These are phyloP conservation scores for Stephania japonica DNA, from an alignment of 164 flowering plant species.

Conservation along the genomic window DNA sequence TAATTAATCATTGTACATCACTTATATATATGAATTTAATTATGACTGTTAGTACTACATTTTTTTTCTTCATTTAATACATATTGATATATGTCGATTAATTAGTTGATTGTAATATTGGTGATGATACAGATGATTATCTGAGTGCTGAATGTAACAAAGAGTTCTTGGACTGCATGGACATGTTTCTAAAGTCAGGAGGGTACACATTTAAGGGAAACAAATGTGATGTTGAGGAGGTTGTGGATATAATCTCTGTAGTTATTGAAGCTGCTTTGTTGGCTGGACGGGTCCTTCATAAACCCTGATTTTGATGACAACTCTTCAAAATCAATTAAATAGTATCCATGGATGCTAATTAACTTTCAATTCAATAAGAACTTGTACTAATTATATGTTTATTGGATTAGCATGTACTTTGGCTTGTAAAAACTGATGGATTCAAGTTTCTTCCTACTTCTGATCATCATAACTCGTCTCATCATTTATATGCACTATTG, in stretches of 20 bases:
- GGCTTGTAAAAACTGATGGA: background rate
- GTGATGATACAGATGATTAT: conserved; percentile 52
- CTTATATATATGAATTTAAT: too few relatives aligned
- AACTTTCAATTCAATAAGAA: too few relatives aligned
- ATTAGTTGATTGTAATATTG: background rate
- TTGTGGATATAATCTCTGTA: conserved; percentile 46
- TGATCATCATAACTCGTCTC: too few relatives aligned
- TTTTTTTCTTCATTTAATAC: background rate
- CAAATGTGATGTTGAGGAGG: conserved; percentile 48
- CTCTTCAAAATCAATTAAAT: too few relatives aligned
- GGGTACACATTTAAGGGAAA: conserved; percentile 52
- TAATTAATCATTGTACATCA: too few relatives aligned
- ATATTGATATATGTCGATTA: too few relatives aligned
- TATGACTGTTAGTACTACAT: too few relatives aligned
- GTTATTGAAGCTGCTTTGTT: conserved; percentile 79
- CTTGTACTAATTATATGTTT: background rate
- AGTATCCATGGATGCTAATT: background rate
- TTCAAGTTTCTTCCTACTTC: background rate
- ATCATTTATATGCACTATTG: too few relatives aligned
- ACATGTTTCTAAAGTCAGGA: conserved; percentile 32
- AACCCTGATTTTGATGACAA: conserved; percentile 22
- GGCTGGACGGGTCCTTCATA: conserved; percentile 59
- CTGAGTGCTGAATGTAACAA: conserved; percentile 72
- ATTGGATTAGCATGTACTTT: background rate
- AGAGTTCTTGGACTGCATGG: conserved; percentile 52